Evolutionary conservation across 2,329 filamentous ascomycete genomes (phyloP), one percentile per base, ranked within the genome.

Genomic region (Aureobasidium sp.): DNA sequence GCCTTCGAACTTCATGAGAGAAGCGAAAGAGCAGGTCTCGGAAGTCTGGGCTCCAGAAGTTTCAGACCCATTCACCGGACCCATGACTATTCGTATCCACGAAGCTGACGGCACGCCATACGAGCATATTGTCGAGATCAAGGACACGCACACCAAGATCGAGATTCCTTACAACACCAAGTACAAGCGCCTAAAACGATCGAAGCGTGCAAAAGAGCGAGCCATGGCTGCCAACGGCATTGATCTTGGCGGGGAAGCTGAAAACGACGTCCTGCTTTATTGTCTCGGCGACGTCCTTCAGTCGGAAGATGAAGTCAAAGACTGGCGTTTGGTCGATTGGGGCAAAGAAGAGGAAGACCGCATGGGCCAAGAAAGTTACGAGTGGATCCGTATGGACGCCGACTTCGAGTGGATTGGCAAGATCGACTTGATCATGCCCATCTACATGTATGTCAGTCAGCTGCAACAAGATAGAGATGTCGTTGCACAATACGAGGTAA

Each of bases 91-190:
- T 65, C 84, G 94, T 36, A 97, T 99, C 65, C 94, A 99, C 76
- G 94, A 99, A 77, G 94, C 94, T 27, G 95, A 99, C 70, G 94
- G 94, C 11, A 97, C 94, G 0, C 94, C 94, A 2, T 99, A 99
- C 71, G 94, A 99, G 72, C 94, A 99, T 71, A 97, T 97, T 65
- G 87, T 97, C 36, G 91, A 97, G 69, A 96, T 99, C 71, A 91
- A 91, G 64, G 91, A 97, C 67, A 87, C 88, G 31, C 84, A 85
- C 15, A 90, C 89, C 2, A 90, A 88, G 71, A 89, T 97, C 64
- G 92, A 97, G 65, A 97, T 99, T 64, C 92, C 93, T 0, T 99
- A 99, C 76, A 97, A 97, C 70, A 99, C 94, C 0, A 99, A 99
- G 73, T 99, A 99, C 78, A 99, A 97, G 78, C 87, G 95, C 9